A percentile compares a stretch with the other conserved stretches of the same genome.
These are phyloP conservation scores for Fusarium robinianum DNA, from an alignment of 2,329 filamentous ascomycete species.

Conservation along the genomic window DNA sequence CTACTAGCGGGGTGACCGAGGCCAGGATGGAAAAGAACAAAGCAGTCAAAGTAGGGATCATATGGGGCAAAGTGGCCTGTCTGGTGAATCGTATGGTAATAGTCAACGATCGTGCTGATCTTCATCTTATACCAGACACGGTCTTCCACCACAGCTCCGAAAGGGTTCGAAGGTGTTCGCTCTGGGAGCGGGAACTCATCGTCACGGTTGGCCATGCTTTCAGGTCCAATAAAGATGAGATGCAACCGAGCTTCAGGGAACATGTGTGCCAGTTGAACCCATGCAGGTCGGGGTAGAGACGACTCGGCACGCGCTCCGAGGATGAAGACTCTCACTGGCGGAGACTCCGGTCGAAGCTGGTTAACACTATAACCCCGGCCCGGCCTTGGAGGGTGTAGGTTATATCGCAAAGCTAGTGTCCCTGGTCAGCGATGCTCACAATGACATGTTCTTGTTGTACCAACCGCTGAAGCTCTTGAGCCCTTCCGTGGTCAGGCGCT, in stretches of 20 bases:
- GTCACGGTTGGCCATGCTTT: conserved; percentile 93
- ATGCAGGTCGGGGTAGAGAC: conserved; percentile 88
- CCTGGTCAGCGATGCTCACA: conserved; percentile 5
- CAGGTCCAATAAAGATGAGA: conserved; percentile 91
- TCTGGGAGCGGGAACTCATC: conserved; percentile 89
- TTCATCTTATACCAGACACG: conserved; percentile 88
- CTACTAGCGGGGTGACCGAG: conserved; percentile 91
- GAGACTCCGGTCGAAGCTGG: conserved; percentile 80
- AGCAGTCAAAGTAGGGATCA: conserved; percentile 98
- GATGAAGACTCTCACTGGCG: conserved; percentile 89
- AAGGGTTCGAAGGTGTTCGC: conserved; percentile 84
- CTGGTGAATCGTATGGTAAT: conserved; percentile 95
- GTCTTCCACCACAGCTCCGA: conserved; percentile 92
- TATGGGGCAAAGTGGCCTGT: conserved; percentile 90
- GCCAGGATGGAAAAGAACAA: conserved; percentile 95
- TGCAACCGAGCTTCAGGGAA: conserved; percentile 94
- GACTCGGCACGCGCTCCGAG: conserved; percentile 97
- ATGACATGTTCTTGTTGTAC: conserved; percentile 40
- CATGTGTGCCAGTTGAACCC: conserved; percentile 91
- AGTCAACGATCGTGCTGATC: conserved; percentile 96
- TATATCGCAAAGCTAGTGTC: conserved; percentile 79
- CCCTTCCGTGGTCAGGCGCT: conserved; percentile 82
- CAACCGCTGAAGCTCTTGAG: conserved; percentile 90
- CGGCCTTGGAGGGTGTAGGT: conserved; percentile 81
- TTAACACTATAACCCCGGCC: conserved; percentile 77